These are phyloP conservation scores for Paraconiothyrium sp. DNA, from an alignment of 2,329 filamentous ascomycete genomes.

Conservation along the genomic window DNA sequence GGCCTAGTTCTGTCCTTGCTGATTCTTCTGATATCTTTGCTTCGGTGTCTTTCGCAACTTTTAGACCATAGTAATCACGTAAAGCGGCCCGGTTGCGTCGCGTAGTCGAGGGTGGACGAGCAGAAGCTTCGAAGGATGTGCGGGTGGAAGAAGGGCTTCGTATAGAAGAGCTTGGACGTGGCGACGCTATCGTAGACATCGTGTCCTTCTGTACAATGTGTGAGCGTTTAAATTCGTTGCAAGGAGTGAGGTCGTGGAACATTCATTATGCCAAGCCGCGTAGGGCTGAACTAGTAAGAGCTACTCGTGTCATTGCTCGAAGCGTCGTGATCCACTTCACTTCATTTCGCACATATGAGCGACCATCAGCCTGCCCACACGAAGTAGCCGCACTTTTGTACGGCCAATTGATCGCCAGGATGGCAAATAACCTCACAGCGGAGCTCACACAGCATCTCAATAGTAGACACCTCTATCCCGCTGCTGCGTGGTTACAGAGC, in stretches of 20 bases:
- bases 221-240: neutral
- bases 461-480: slow-evolving; percentile 65
- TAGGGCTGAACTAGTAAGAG: slow-evolving; percentile 24
- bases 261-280: slow-evolving; percentile 29
- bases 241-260: slow-evolving; percentile 3
- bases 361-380: neutral
- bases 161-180: slow-evolving; percentile 66
- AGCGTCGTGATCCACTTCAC: slow-evolving; percentile 6
- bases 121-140: slow-evolving; percentile 68
- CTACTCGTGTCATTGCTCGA: slow-evolving; percentile 26
- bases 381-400: neutral
- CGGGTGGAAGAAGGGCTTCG: slow-evolving; percentile 79
- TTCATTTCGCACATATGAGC: neutral
- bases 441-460: slow-evolving; percentile 64
- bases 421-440: slow-evolving; percentile 39
- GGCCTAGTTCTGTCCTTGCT: slow-evolving; percentile 40
- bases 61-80: slow-evolving; percentile 93
- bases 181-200: slow-evolving; percentile 70
- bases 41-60: slow-evolving; percentile 52
- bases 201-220: slow-evolving; percentile 10
- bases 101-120: slow-evolving; percentile 51
- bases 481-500: slow-evolving; percentile 68
- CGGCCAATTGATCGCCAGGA: slow-evolving; percentile 25
- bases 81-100: slow-evolving; percentile 84
- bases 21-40: slow-evolving; percentile 45